Conservation (phyloP, 2,329 filamentous ascomycete species). For the Elsinoe perseae region DNA sequence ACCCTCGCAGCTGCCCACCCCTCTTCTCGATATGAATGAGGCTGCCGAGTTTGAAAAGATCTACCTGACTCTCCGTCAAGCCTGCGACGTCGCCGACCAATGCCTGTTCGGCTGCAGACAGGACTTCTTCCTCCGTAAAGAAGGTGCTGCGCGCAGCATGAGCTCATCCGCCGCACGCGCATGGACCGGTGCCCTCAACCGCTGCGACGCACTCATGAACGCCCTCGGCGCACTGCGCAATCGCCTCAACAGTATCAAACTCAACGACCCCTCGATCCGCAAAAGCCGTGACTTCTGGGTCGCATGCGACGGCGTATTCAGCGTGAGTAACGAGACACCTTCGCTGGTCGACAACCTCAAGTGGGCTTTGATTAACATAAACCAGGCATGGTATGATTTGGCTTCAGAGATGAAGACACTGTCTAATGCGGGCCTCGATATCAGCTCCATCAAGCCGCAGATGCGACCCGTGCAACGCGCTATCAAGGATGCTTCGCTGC, state of each 20-base stretch:
- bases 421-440: constrained; percentile 29
- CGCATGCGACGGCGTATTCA: constrained; percentile 67
- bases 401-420: constrained; percentile 51
- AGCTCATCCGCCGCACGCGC: constrained; percentile 44
- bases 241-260: constrained; percentile 68
- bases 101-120: constrained; percentile 62
- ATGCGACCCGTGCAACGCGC: constrained; percentile 74
- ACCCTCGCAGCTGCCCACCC: constrained; percentile 24
- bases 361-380: constrained; percentile 27
- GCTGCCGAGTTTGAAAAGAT: constrained; percentile 76
- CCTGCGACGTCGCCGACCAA: constrained; percentile 64
- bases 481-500: constrained; percentile 69
- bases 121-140: constrained; percentile 58
- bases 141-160: constrained; percentile 43
- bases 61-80: constrained; percentile 65
- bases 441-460: constrained; percentile 61
- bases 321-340: constrained; percentile 29
- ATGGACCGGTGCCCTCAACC: constrained; percentile 64
- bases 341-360: not conserved
- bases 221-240: constrained; percentile 65
- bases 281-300: constrained; percentile 57
- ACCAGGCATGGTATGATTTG: constrained; percentile 58
- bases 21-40: constrained; percentile 54
- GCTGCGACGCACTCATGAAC: constrained; percentile 62
- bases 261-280: constrained; percentile 73